Evolutionary conservation across 2,329 filamentous ascomycete genomes (phyloP).

Genomic region (Aspergillus fischeri): DNA sequence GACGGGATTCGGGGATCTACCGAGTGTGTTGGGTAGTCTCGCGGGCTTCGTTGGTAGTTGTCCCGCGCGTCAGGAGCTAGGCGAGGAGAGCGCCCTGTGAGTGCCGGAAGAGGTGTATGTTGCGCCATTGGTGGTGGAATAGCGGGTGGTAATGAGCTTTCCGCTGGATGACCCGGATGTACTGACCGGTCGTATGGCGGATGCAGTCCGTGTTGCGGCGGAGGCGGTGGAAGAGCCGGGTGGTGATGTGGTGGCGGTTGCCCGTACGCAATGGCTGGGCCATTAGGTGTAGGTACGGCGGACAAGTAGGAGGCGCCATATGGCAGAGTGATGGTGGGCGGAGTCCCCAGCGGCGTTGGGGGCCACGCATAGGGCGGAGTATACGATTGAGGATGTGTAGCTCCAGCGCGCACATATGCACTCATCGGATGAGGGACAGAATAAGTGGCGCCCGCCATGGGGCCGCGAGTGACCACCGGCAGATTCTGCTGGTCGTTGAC

Average conservation of each 20-base stretch:
- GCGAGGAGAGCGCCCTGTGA: constrained; percentile 27
- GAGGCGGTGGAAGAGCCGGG: constrained; percentile 20
- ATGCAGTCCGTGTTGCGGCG: constrained; percentile 23
- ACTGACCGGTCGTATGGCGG: constrained; percentile 32
- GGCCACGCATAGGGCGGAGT: constrained; percentile 42
- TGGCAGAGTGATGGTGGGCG: constrained; percentile 34
- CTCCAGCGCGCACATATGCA: constrained; percentile 48
- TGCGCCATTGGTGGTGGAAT: constrained; percentile 19
- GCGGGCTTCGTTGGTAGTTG: constrained; percentile 25
- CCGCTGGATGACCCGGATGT: constrained; percentile 28
- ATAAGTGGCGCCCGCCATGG: constrained; percentile 56
- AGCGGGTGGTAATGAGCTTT: constrained; percentile 24
- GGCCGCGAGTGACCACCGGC: constrained; percentile 74
- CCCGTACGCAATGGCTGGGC: constrained; percentile 27
- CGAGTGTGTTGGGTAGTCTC: constrained; percentile 24
- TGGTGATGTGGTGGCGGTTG: constrained; percentile 24
- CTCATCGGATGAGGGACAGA: constrained; percentile 51
- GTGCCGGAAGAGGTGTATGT: constrained; percentile 15
- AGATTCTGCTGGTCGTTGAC: constrained; percentile 79
- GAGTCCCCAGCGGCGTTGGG: constrained; percentile 43
- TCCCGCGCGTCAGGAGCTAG: constrained; percentile 23
- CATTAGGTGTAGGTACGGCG: constrained; percentile 27
- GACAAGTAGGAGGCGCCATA: constrained; percentile 37
- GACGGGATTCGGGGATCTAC: constrained; percentile 33
- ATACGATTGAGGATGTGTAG: constrained; percentile 39